phyloP scores from a whole-genome alignment of 768 basidiomycete species.

The Macrocybe gigantea region DNA sequence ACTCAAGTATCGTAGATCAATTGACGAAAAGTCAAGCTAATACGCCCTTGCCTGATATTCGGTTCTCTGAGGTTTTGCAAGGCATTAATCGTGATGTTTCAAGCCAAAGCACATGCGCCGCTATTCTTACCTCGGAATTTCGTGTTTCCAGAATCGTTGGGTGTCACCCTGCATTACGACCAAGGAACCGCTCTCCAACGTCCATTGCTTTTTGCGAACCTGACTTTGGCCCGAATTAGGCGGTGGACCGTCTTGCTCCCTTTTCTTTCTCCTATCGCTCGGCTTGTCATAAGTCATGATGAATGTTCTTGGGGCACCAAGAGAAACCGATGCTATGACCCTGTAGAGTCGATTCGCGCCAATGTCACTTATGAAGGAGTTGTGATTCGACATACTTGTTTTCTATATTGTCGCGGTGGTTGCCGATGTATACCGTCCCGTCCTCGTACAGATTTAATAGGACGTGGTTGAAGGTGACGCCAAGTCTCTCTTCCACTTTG shows the following conservation, averaged over 20 bases:
- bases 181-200: constrained; percentile 18
- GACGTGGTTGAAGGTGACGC: constrained; percentile 25
- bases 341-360: constrained; percentile 7
- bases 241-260: neutral
- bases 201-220: constrained; percentile 16
- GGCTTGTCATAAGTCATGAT: constrained; percentile 19
- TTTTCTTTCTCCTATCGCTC: constrained; percentile 1
- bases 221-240: neutral
- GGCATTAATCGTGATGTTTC: neutral
- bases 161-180: constrained; percentile 28
- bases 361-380: neutral
- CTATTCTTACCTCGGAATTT: constrained; percentile 21
- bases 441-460: constrained; percentile 24
- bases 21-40: constrained; percentile 26
- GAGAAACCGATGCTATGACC: constrained; percentile 24
- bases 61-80: constrained; percentile 14
- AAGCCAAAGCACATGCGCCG: neutral
- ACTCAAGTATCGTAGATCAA: constrained; percentile 9
- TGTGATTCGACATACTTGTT: constrained; percentile 12
- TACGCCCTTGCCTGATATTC: constrained; percentile 20
- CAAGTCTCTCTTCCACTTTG: constrained; percentile 19
- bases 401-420: constrained; percentile 22
- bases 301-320: constrained; percentile 22
- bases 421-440: constrained; percentile 23
- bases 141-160: constrained; percentile 25